Base-by-base conservation (phyloP, 495 filamentous ascomycete species). In the Entonaema liquescens region DNA sequence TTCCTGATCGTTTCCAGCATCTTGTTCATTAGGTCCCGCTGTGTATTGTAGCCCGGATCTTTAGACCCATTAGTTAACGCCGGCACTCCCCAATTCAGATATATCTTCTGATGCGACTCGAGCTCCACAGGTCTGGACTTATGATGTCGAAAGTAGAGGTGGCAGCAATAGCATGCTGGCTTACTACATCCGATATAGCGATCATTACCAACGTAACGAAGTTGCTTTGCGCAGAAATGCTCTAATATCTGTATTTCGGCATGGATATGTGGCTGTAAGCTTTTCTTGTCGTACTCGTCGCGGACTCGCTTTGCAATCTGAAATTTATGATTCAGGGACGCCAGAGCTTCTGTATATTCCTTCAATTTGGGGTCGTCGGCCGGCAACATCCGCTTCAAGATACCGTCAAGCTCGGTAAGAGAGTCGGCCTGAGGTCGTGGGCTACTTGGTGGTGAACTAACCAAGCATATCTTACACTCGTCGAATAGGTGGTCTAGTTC, bases 131-230 rank as follows among this genome's bases (percentile, higher is more conserved):
- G 67, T 0, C 74, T 57, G 1, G 44, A 60, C 1, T 53, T 49
- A n/a, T 80, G 76, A 0, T 52, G 52, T 3, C 25, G 33, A 36
- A 82, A 78, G 33, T 81, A 83, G 11, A 73, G 58, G 1, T 52
- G 5, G 56, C 81, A 83, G 8, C 81, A 76, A 2, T 67, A 71
- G 40, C 81, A 83, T 0, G 79, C 77, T 1, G 81, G 79, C 65
- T 83, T 83, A 71, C 77, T 79, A 58, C 62, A 61, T 33, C 80
- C 80, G 5, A 82, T 78, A 57, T 80, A 83, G 5, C 49, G 29
- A 3, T 75, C 78, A 21, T 77, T 65, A 19, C 63, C 60, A 52
- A 72, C 79, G 69, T 79, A 82, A n/a, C 65, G 65, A 0, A 75
- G 3, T 0, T 62, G 26, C 2, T 47, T 62, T 11, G 65, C 61